A percentile compares a stretch with the other conserved stretches of the same genome.
phyloP scores from a whole-genome alignment of 495 filamentous ascomycete genomes.

The Podospora tetraspora region DNA sequence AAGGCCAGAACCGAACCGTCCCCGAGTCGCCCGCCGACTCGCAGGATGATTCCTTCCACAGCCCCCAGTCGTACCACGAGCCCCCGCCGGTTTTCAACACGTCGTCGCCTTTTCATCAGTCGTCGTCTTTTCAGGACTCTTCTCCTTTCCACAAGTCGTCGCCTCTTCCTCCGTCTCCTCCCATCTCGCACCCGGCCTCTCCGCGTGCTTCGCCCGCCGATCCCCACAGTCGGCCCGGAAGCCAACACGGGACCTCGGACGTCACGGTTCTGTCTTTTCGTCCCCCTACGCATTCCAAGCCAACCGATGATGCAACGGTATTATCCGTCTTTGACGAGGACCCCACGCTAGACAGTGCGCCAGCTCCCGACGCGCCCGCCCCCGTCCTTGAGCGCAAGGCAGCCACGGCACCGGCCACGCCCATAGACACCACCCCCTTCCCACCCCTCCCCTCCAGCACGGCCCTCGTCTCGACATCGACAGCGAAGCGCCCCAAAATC shows the following conservation, averaged over 20 bases:
- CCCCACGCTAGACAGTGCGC: not conserved
- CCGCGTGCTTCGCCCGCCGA: slow-evolving; percentile 33
- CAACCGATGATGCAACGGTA: not conserved
- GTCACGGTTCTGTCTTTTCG: slow-evolving; percentile 39
- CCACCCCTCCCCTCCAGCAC: slow-evolving; percentile 7
- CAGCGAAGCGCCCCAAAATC: slow-evolving; percentile 16
- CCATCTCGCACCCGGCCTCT: slow-evolving; percentile 38
- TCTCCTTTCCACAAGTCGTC: slow-evolving; percentile 52
- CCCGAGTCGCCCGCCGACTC: slow-evolving; percentile 30
- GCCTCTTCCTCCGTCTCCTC: slow-evolving; percentile 45
- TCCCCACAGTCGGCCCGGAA: slow-evolving; percentile 10
- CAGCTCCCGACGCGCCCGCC: not conserved
- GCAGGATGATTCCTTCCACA: slow-evolving; percentile 45
- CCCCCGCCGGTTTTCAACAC: slow-evolving; percentile 46
- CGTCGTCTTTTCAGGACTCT: slow-evolving; percentile 52
- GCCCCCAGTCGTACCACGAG: slow-evolving; percentile 51
- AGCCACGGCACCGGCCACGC: slow-evolving; percentile 12
- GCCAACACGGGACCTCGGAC: slow-evolving; percentile 38
- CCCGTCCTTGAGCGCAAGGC: not conserved
- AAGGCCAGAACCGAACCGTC: slow-evolving; percentile 2
- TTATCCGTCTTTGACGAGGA: slow-evolving; percentile 14
- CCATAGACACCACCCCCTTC: slow-evolving; percentile 1
- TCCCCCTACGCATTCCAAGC: slow-evolving; percentile 5
- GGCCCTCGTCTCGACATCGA: not conserved
- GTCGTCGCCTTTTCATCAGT: slow-evolving; percentile 50